phyloP scores from a whole-genome alignment of 73 alveolate genomes.

The Stentor coeruleus region DNA sequence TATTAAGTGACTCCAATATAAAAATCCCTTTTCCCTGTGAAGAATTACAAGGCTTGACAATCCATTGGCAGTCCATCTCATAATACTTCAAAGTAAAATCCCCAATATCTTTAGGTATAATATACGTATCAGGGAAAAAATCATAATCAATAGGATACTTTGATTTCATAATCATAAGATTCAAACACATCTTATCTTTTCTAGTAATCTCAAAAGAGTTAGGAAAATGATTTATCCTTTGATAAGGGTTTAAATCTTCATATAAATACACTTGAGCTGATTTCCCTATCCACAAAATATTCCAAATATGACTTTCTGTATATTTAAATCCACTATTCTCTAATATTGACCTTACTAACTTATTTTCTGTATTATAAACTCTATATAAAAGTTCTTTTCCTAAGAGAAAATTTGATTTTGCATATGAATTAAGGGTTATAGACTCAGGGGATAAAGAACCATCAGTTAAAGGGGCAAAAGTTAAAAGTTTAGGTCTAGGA shows the following conservation, averaged over 20 bases:
- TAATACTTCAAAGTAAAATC: conserved; percentile 35
- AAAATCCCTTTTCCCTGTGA: conserved; percentile 97
- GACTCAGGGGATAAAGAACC: conserved; percentile 3
- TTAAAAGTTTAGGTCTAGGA: conserved; percentile 8
- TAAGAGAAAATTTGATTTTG: conserved; percentile 35
- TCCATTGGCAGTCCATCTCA: conserved; percentile 76
- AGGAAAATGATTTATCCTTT: conserved; percentile 70
- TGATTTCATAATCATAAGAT: conserved; percentile 54
- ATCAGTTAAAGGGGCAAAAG: not conserved
- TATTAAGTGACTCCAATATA: conserved; percentile 61
- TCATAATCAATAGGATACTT: conserved; percentile 74
- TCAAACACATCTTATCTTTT: conserved; percentile 56
- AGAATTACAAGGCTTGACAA: conserved; percentile 90
- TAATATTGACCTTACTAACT: conserved; percentile 42
- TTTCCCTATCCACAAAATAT: conserved; percentile 57
- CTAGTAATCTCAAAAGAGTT: conserved; percentile 67
- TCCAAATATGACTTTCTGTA: conserved; percentile 69
- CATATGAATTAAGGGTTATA: conserved; percentile 26
- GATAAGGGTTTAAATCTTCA: conserved; percentile 51
- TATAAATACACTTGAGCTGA: conserved; percentile 58
- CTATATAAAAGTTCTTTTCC: conserved; percentile 49
- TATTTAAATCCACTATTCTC: conserved; percentile 43
- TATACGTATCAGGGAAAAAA: conserved; percentile 81
- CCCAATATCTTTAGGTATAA: conserved; percentile 19
- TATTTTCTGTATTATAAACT: conserved; percentile 43